These are phyloP conservation scores for Agrocybe praecox DNA, from an alignment of 768 basidiomycete species.

Conservation along the genomic window DNA sequence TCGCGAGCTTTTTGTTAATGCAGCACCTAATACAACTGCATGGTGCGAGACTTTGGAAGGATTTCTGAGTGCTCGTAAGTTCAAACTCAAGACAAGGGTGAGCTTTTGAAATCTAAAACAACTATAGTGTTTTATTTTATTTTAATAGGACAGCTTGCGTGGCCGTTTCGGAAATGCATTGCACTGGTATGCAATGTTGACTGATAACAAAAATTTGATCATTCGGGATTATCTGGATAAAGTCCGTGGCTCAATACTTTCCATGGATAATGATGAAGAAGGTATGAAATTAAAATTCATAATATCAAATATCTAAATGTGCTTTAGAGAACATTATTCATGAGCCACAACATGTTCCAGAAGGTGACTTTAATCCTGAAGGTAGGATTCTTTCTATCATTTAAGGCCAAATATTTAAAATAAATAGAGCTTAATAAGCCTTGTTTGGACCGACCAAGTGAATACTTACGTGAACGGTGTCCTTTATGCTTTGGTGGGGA, in stretches of 20 bases:
- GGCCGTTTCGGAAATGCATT: not conserved
- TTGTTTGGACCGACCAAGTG: conserved; percentile 6
- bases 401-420: not conserved
- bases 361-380: too few relatives aligned
- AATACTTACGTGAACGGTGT: conserved; percentile 10
- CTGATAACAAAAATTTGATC: too few relatives aligned
- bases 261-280: too few relatives aligned
- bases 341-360: too few relatives aligned
- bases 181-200: too few relatives aligned
- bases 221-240: too few relatives aligned
- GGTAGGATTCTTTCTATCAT: not conserved
- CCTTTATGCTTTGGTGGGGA: conserved; percentile 15
- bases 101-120: not conserved
- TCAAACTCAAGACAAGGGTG: not conserved
- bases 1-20: conserved; percentile 12
- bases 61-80: conserved; percentile 4
- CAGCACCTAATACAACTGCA: conserved; percentile 20
- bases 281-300: too few relatives aligned
- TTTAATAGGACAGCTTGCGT: not conserved
- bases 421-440: not conserved
- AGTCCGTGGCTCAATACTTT: too few relatives aligned
- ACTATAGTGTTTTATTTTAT: not conserved
- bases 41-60: conserved; percentile 15
- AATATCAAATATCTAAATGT: too few relatives aligned
- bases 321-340: too few relatives aligned